Evolutionary conservation across 2,329 filamentous ascomycete species (phyloP), one percentile per base, ranked within the genome.

Genomic region (Trichoderma sp.): DNA sequence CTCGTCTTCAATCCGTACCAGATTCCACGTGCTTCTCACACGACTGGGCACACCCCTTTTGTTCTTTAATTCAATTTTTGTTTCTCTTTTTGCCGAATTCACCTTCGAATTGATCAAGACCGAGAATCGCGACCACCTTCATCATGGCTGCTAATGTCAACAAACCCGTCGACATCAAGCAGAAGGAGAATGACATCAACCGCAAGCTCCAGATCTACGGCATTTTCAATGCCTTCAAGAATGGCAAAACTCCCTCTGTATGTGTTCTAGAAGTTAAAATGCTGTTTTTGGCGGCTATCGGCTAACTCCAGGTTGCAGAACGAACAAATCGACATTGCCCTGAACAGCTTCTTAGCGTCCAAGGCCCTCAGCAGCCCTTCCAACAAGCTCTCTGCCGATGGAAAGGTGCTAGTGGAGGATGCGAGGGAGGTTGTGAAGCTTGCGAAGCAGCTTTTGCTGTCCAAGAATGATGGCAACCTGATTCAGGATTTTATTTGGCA

Each of bases 401-500:
- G 96, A 70, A 90, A 90, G 77, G 81, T 82, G n/a, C 87, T 99
- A 2, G 88, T 97, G 4, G 82, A 84, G 53, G 95, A 98, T 74
- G 82, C 96, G 68, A 89, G 88, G 71, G 85, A 92, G 66, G 93
- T 97, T 63, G 89, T 99, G 57, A 88, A 91, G 75, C 88, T 96
- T 79, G 91, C 95, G 70, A 96, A 97, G 84, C 82, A 89, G 69
- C 86, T 99, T 14, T 83, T 98, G 10, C 85, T 99, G 31, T 92
- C 91, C 82, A 99, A 98, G 87, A 99, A 99, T 78, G 88, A 97
- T 70, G 96, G 94, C 77, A 94, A 99, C 76, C 83, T 98, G 69
- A 83, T 99, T 24, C 96, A 99, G 78, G 94, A 99, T 76, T 98
- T 99, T 81, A 93, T 98, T 81, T 99, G 92, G 91, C 92, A 97